A percentile compares a stretch with the other conserved stretches of the same genome.
phyloP scores from a whole-genome alignment of 169 alveolate genomes.

The Cryptosporidium canis region DNA sequence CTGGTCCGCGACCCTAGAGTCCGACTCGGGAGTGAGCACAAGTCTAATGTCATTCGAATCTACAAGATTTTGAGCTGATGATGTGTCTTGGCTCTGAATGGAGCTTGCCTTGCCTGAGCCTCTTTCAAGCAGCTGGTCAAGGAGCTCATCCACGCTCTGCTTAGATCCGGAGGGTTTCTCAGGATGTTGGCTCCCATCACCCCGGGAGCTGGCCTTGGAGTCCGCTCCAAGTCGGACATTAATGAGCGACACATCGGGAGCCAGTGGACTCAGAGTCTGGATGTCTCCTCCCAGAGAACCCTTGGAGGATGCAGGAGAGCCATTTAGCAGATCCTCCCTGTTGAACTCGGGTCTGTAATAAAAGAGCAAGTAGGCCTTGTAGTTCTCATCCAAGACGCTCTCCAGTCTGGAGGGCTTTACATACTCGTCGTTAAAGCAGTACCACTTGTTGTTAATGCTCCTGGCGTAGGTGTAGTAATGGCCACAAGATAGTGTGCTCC shows the following conservation, averaged over 20 bases:
- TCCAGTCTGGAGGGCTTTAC: constrained; percentile 20
- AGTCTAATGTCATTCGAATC: constrained; percentile 9
- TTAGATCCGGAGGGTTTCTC: neutral
- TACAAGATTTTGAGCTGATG: neutral
- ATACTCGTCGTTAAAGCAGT: constrained; percentile 59
- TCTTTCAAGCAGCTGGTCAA: neutral
- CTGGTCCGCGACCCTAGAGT: neutral
- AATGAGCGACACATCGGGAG: constrained; percentile 21
- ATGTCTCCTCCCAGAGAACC: neutral
- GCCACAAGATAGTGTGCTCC: constrained; percentile 76
- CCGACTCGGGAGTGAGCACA: neutral
- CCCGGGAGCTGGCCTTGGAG: neutral
- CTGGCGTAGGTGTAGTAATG: constrained; percentile 76
- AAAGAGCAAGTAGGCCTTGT: constrained; percentile 46
- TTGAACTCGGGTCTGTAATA: neutral
- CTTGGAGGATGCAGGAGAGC: neutral
- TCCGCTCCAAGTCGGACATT: neutral
- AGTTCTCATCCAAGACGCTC: constrained; percentile 12
- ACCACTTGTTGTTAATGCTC: constrained; percentile 57
- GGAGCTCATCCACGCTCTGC: neutral
- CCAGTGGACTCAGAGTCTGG: neutral
- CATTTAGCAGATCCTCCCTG: neutral
- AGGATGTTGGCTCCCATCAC: neutral
- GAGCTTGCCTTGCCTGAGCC: neutral
- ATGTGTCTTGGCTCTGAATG: neutral